Percentiles rank a stretch among this genome's conserved stretches.
Conservation (phyloP, 2,329 filamentous ascomycete species). For the Pseudogymnoascus sp. region DNA sequence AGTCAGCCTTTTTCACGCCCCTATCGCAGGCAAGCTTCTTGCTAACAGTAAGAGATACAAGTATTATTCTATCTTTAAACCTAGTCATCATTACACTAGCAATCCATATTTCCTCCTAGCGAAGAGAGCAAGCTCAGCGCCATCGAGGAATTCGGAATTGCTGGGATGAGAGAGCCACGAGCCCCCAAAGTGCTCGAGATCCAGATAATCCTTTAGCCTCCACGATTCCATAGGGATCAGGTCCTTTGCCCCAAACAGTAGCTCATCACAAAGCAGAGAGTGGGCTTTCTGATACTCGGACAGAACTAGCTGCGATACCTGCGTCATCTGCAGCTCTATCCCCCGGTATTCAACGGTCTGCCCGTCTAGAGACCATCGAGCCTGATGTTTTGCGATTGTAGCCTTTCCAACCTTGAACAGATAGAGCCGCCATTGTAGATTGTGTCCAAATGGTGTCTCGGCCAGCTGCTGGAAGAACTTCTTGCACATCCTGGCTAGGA, state of each 20-base stretch:
- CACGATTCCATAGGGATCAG: conserved; percentile 12
- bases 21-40: background rate
- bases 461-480: conserved; percentile 15
- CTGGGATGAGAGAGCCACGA: conserved; percentile 12
- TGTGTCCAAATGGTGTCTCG: conserved; percentile 14
- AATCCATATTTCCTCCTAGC: no score
- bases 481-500: conserved; percentile 14
- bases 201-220: conserved; percentile 14
- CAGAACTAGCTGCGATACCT: conserved; percentile 12
- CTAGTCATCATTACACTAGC: no score
- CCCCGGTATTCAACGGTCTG: conserved; percentile 12
- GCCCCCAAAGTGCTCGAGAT: conserved; percentile 13
- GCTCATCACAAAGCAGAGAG: conserved; percentile 11
- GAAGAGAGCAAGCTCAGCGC: conserved; percentile 12
- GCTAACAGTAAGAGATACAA: no score
- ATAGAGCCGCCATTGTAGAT: background rate
- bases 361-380: conserved; percentile 12
- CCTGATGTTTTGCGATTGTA: conserved; percentile 13
- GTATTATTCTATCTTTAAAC: no score
- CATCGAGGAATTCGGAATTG: conserved; percentile 15
- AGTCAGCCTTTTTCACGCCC: background rate
- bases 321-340: conserved; percentile 13
- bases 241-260: conserved; percentile 10
- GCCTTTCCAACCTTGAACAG: background rate
- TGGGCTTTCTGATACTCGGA: conserved; percentile 13